phyloP scores from a whole-genome alignment of 805 yeast species.

The Metschnikowia lachancei region DNA sequence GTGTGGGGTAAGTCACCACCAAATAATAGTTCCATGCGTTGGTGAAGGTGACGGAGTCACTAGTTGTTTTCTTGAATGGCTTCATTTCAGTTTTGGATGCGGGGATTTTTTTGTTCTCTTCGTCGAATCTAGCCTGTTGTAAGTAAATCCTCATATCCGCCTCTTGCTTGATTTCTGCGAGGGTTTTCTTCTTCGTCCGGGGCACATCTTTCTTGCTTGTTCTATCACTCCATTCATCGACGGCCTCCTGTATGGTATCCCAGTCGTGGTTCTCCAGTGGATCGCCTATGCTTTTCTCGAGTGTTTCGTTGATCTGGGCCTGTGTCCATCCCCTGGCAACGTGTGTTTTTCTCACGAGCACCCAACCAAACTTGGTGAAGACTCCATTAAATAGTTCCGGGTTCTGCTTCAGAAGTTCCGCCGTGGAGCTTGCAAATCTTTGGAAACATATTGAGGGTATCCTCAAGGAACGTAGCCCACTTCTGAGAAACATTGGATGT shows the following conservation, averaged over 20 bases:
- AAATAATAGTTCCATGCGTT: constrained; percentile 40
- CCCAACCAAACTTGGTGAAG: constrained; percentile 25
- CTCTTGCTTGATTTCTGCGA: constrained; percentile 13
- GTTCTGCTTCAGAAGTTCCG: constrained; percentile 6
- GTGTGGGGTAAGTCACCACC: constrained; percentile 19
- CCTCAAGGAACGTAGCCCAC: not conserved
- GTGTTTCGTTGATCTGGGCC: constrained; percentile 5
- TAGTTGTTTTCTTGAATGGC: not conserved
- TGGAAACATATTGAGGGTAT: not conserved
- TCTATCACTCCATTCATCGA: constrained; percentile 19
- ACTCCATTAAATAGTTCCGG: constrained; percentile 21
- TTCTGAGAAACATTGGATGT: constrained; percentile 4
- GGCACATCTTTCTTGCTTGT: constrained; percentile 17
- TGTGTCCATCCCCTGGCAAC: constrained; percentile 25
- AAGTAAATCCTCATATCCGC: constrained; percentile 23
- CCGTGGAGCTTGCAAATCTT: constrained; percentile 7
- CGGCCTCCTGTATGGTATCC: constrained; percentile 12
- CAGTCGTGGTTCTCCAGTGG: not conserved
- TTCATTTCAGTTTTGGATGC: constrained; percentile 3
- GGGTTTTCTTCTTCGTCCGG: constrained; percentile 13
- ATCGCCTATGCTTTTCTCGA: constrained; percentile 7
- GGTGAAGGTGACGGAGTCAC: constrained; percentile 24
- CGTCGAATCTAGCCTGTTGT: constrained; percentile 25
- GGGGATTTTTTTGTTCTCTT: not conserved
- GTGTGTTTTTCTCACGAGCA: constrained; percentile 19